Evolutionary conservation across 352 stramenopile genomes (phyloP), one percentile per base, ranked within the genome.

Genomic region (Globisporangium canariense): DNA sequence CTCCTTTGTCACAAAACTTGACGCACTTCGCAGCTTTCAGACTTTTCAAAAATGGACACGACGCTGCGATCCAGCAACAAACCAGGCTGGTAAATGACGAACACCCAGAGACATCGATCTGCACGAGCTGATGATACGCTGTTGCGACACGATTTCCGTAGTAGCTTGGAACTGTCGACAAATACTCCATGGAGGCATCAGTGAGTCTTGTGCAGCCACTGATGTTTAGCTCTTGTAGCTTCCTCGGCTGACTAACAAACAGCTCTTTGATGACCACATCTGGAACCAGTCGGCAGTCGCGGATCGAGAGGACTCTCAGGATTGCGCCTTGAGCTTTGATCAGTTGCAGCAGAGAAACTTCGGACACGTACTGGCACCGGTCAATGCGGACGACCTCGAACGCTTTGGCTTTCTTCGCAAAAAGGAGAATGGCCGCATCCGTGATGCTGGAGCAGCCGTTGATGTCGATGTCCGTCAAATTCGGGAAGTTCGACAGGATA

Each of bases 41-140:
- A 20, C 58, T 74, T 14, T 68, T 47, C 11, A 94, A 58, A 41
- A 81, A 69, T 41, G 86, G 83, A 72, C 79, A 91, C 1, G 79
- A 75, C 2, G 82, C 74, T n/a, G 79, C 70, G 32, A 94, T 81
- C 69, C 76, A 90, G 14, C 70, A 77, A 49, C 76, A 89, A 22
- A 70, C 75, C 7, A 91, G 70, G 34, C 77, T 79, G 6, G 83
- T 90, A 36, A 93, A 56, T 1, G 32, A 60, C 3, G 25, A 52
- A 38, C 82, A 90, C 2, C 74, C 77, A 1, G 82, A 87, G 20
- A 94, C 65, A 54, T 94, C 81, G 10, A 93, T 46, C 10, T 67
- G 70, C 10, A 46, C n/a, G 11, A 90, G 45, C 32, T 65, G 62
- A 13, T 74, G 69, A 43, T 91, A 91, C 13, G 69, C 73, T 8